Conservation (phyloP, 805 yeast genomes). For the Kodamaea neixiangensis region DNA sequence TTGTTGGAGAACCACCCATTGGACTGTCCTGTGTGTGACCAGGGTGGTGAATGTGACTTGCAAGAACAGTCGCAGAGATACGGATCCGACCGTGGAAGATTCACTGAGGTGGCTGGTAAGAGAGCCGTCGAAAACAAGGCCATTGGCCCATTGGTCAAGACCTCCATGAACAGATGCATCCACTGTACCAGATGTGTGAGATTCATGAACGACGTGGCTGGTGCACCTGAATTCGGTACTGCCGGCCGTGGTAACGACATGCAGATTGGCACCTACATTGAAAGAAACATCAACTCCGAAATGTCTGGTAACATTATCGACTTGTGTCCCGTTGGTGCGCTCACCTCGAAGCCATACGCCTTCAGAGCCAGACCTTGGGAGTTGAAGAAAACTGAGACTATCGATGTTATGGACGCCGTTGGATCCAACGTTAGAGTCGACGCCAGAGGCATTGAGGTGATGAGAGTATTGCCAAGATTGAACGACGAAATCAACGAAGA, state of each 20-base stretch:
- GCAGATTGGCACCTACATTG: constrained; percentile 89
- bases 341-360: constrained; percentile 89
- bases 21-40: constrained; percentile 92
- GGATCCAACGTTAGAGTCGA: constrained; percentile 86
- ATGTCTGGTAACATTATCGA: constrained; percentile 85
- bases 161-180: constrained; percentile 90
- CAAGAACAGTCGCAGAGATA: constrained; percentile 85
- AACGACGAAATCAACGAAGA: constrained; percentile 88
- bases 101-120: constrained; percentile 77
- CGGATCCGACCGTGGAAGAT: constrained; percentile 86
- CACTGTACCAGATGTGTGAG: constrained; percentile 92
- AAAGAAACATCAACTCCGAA: constrained; percentile 81
- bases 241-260: constrained; percentile 89
- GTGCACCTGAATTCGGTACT: constrained; percentile 89
- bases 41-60: constrained; percentile 92
- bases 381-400: constrained; percentile 81
- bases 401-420: constrained; percentile 80
- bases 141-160: constrained; percentile 84
- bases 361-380: constrained; percentile 94
- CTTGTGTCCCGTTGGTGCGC: constrained; percentile 90
- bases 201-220: constrained; percentile 87
- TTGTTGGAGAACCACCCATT: constrained; percentile 85
- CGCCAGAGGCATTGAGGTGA: constrained; percentile 82
- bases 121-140: constrained; percentile 91
- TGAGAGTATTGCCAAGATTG: constrained; percentile 83